Conservation (phyloP, 1,139 yeast species). For the Yamadazyma sp. region DNA sequence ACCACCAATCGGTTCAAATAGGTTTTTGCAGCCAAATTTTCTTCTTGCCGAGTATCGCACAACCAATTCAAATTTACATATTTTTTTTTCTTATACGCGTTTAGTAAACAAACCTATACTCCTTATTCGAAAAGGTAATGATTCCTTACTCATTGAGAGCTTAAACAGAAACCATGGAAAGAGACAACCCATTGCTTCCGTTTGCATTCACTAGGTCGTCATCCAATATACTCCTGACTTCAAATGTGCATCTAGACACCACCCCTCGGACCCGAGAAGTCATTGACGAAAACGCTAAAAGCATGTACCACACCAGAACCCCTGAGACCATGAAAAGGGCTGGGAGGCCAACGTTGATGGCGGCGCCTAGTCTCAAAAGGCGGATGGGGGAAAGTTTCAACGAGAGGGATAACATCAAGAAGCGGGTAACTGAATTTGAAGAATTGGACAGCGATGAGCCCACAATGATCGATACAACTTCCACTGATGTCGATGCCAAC, state of each 20-base stretch:
- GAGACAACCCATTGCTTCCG: slow-evolving; percentile 41
- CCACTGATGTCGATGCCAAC: slow-evolving; percentile 9
- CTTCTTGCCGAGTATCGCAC: not conserved
- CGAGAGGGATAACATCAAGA: slow-evolving; percentile 44
- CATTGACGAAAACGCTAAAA: slow-evolving; percentile 41
- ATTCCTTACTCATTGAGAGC: not conserved
- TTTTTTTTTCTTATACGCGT: slow-evolving; percentile 4
- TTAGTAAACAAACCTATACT: not conserved
- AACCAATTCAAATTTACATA: not conserved
- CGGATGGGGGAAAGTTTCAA: slow-evolving; percentile 49
- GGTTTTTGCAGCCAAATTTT: slow-evolving; percentile 4
- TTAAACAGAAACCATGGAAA: slow-evolving; percentile 27
- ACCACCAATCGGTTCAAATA: slow-evolving; percentile 6
- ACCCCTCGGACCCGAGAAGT: slow-evolving; percentile 35
- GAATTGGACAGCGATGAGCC: slow-evolving; percentile 17
- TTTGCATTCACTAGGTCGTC: slow-evolving; percentile 35
- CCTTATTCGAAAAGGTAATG: not conserved
- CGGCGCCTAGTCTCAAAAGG: slow-evolving; percentile 41
- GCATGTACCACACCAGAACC: slow-evolving; percentile 34
- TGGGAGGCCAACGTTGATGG: slow-evolving; percentile 22
- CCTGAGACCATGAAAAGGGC: slow-evolving; percentile 5
- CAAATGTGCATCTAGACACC: slow-evolving; percentile 30
- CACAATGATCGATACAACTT: slow-evolving; percentile 16
- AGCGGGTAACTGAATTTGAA: slow-evolving; percentile 27
- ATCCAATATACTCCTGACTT: slow-evolving; percentile 21